Percentiles rank a stretch among this genome's conserved stretches.
Evolutionary conservation across 106 monocot genomes (phyloP).

Genomic region (Gastrodia elata): DNA sequence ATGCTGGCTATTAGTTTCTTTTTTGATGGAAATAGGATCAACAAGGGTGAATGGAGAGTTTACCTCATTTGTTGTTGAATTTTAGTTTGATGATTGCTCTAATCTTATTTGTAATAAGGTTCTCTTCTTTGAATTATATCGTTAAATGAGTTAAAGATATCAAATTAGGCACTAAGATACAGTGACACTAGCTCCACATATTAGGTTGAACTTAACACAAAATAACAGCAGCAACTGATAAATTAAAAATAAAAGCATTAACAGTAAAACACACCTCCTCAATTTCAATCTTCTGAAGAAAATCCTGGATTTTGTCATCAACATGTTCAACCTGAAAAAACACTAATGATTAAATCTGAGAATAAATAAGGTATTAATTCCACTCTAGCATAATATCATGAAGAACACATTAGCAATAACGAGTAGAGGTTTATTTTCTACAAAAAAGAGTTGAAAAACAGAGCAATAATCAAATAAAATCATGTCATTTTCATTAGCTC

Average conservation of each 20-base stretch:
- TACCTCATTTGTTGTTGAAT: no score
- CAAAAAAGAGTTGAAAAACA: not conserved
- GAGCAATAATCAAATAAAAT: not conserved
- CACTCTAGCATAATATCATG: not conserved
- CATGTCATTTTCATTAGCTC: not conserved
- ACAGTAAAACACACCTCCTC: slow-evolving; percentile 40
- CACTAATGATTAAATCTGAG: not conserved
- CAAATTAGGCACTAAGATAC: not conserved
- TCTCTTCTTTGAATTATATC: no score
- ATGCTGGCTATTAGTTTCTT: no score
- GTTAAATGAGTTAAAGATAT: no score
- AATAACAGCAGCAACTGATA: not conserved
- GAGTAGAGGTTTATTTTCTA: not conserved
- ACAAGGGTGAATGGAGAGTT: no score
- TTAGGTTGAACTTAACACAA: not conserved
- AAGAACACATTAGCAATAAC: not conserved
- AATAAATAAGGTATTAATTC: not conserved
- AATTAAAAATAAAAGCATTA: not conserved
- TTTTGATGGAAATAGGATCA: no score
- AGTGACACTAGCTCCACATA: not conserved
- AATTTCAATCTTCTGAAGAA: slow-evolving; percentile 48
- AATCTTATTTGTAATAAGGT: no score
- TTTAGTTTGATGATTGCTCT: no score
- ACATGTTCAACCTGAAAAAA: slow-evolving; percentile 54
- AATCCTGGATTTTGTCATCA: slow-evolving; percentile 47